Evolutionary conservation across 1,139 yeast species (phyloP).

Genomic region (Debaryomycetaceae sp.): DNA sequence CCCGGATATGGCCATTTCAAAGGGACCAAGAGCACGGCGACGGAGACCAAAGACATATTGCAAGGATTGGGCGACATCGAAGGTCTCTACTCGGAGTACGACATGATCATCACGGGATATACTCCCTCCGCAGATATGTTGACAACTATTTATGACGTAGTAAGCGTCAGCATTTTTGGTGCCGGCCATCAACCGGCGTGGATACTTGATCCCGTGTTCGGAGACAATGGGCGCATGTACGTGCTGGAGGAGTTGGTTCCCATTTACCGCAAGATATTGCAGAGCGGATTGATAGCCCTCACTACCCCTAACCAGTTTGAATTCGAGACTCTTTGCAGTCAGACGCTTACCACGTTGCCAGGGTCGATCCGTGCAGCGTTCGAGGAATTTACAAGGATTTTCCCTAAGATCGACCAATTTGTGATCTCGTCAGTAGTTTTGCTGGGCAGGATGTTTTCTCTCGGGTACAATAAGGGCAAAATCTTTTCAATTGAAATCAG

Average conservation of each 20-base stretch:
- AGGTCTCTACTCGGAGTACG: conserved; percentile 35
- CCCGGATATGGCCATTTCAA: conserved; percentile 63
- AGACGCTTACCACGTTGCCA: conserved; percentile 15
- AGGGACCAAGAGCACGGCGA: conserved; percentile 18
- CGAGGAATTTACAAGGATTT: conserved; percentile 16
- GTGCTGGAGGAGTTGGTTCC: conserved; percentile 32
- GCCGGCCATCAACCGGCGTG: conserved; percentile 18
- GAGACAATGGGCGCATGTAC: conserved; percentile 36
- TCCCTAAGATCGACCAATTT: conserved; percentile 21
- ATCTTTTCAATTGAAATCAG: conserved; percentile 28
- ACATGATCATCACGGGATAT: conserved; percentile 69
- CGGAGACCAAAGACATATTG: conserved; percentile 18
- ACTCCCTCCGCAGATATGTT: conserved; percentile 57
- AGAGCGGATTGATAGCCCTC: conserved; percentile 26
- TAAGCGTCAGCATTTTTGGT: conserved; percentile 13
- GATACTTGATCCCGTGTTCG: conserved; percentile 39
- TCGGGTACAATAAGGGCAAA: conserved; percentile 21
- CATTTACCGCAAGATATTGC: conserved; percentile 21
- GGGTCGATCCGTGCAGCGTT: conserved; percentile 19
- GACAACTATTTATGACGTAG: conserved; percentile 41
- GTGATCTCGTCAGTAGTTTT: conserved; percentile 34
- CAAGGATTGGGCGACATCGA: conserved; percentile 22
- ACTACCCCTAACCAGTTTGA: conserved; percentile 42
- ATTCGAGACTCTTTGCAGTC: conserved; percentile 28
- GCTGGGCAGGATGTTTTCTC: conserved; percentile 22